A percentile compares a stretch with the other conserved stretches of the same genome.
These are phyloP conservation scores for Scheffersomyces insectosa DNA, from an alignment of 1,139 yeast species.

Conservation along the genomic window DNA sequence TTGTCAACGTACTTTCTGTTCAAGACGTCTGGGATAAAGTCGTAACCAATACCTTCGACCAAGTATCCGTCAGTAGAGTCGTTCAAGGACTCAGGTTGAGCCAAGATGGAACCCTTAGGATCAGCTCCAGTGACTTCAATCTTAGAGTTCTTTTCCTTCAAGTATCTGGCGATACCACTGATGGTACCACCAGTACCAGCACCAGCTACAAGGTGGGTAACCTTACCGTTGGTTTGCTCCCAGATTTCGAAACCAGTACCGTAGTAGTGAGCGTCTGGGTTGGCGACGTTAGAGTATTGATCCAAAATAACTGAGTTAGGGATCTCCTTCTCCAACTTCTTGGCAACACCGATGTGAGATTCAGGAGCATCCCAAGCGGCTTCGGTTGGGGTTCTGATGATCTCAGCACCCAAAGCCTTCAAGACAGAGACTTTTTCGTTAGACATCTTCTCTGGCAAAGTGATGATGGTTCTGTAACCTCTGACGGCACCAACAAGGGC, in stretches of 20 bases:
- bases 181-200: slow-evolving; percentile 92
- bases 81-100: slow-evolving; percentile 77
- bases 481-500: slow-evolving; percentile 85
- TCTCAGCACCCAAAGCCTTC: slow-evolving; percentile 89
- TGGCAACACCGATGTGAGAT: slow-evolving; percentile 88
- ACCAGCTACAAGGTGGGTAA: slow-evolving; percentile 81
- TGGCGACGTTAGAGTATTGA: slow-evolving; percentile 77
- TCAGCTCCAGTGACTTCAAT: slow-evolving; percentile 77
- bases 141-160: slow-evolving; percentile 69
- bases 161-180: slow-evolving; percentile 73
- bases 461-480: slow-evolving; percentile 86
- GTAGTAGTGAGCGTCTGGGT: slow-evolving; percentile 81
- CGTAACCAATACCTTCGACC: slow-evolving; percentile 93
- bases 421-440: slow-evolving; percentile 87
- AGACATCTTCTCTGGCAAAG: slow-evolving; percentile 91
- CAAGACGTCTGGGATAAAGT: slow-evolving; percentile 82
- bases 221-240: slow-evolving; percentile 74
- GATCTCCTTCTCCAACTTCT: slow-evolving; percentile 76
- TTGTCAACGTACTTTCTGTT: slow-evolving; percentile 65
- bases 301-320: slow-evolving; percentile 85
- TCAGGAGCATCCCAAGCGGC: slow-evolving; percentile 96
- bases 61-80: slow-evolving; percentile 60
- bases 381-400: slow-evolving; percentile 88
- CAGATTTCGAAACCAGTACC: slow-evolving; percentile 89
- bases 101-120: slow-evolving; percentile 85